Percentiles rank a stretch among this genome's conserved stretches.
Conservation (phyloP, 2,329 filamentous ascomycete genomes). For the Penicillium paneum region DNA sequence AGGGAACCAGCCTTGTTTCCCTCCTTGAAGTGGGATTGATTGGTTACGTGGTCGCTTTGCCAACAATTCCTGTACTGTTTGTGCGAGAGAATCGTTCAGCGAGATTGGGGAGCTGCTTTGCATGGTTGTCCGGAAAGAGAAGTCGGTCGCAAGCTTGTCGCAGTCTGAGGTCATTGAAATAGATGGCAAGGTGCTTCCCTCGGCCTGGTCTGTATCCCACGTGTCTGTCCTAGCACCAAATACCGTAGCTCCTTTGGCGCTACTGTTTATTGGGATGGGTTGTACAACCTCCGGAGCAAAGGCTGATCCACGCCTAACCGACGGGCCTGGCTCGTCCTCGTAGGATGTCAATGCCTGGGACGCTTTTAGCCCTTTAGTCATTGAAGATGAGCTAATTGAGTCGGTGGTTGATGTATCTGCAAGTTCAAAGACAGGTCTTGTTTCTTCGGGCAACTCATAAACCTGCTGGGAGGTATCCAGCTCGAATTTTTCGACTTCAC, state of each 20-base stretch:
- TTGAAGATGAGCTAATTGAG: not conserved
- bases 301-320: constrained; percentile 41
- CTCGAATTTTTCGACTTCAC: constrained; percentile 20
- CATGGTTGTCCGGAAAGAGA: constrained; percentile 8
- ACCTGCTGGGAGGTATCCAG: constrained; percentile 31
- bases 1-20: constrained; percentile 27
- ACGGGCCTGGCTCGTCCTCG: constrained; percentile 33
- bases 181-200: constrained; percentile 4
- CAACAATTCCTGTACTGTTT: constrained; percentile 39
- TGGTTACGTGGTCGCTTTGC: constrained; percentile 36
- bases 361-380: not conserved
- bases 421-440: constrained; percentile 39
- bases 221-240: not conserved
- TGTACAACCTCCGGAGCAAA: constrained; percentile 48
- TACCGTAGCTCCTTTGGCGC: not conserved
- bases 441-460: constrained; percentile 35
- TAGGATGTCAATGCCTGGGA: constrained; percentile 1
- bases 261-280: constrained; percentile 7
- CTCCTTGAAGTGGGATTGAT: constrained; percentile 28
- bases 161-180: constrained; percentile 7
- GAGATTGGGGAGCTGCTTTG: constrained; percentile 20
- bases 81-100: constrained; percentile 25
- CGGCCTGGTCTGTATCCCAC: not conserved
- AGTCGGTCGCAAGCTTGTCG: not conserved
- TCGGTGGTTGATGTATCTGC: constrained; percentile 31